Evolutionary conservation across 1,284 basidiomycete species (phyloP), one percentile per base, ranked within the genome.

Genomic region (Microbotryum lychnidis-dioicae): DNA sequence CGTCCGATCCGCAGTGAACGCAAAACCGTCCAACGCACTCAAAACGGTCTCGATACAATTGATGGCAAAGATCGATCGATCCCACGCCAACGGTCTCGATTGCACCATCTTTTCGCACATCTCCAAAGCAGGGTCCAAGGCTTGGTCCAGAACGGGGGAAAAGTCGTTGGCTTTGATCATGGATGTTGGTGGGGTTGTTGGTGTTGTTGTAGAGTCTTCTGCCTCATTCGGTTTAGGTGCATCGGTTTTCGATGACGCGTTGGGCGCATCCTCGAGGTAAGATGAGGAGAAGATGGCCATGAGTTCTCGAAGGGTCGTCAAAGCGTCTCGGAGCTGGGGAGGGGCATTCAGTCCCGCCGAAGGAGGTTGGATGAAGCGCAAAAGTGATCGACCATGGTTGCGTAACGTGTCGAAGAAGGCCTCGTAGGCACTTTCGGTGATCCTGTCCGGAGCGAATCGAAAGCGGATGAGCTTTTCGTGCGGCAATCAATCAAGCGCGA

Each of bases 241-340:
- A 6, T 42, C 16, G 37, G 12, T 16, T 42, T 60, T 44, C 14
- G 55, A 63, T 7, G 56, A 46, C 10, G 53, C 64, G 31, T 54
- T 51, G 21, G 78, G 76, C 66, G 84, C 82, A 47, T 81, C 80
- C 54, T 78, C 77, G 42, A 87, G 77, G 37, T 92, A 79, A 0
- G 89, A 90, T 0, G 87, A 86, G 53, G 89, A 84, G 74, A 93
- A 92, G 9, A 96, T 89, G 0, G 80, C 76, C 81, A 93, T 87
- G 68, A 96, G 85, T 73, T 96, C 91, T 27, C 87, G 84, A 6
- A 96, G 79, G 61, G 89, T 84, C 68, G 89, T 87, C 0, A 83
- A 80, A 51, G 91, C 84, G 69, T 93, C 89, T 50, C 91, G 82
- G 29, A 96, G 83, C 0, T 81, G 78, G 8, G 86, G 77, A 0